A percentile compares a stretch with the other conserved stretches of the same genome.
These are phyloP conservation scores for Ganoderma lingzhi DNA, from an alignment of 1,284 basidiomycete genomes.

Conservation along the genomic window DNA sequence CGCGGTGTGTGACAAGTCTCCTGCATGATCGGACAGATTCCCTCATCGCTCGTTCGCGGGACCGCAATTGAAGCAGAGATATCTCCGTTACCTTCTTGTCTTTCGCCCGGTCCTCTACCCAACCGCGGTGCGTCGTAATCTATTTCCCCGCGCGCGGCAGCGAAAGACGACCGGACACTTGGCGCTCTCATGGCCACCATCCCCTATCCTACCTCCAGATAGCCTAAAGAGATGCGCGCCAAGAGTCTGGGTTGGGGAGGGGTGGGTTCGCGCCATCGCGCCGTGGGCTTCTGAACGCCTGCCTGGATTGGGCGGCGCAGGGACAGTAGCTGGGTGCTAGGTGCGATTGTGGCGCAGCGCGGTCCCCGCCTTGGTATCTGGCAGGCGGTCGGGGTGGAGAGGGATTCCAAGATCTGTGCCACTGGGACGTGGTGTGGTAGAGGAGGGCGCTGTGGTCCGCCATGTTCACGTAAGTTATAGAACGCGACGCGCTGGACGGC, in stretches of 20 bases:
- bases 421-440: slow-evolving; percentile 24
- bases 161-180: slow-evolving; percentile 16
- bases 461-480: slow-evolving; percentile 32
- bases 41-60: slow-evolving; percentile 31
- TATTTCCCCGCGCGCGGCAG: slow-evolving; percentile 23
- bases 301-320: slow-evolving; percentile 25
- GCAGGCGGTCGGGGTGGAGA: slow-evolving; percentile 14
- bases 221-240: slow-evolving; percentile 34
- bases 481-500: slow-evolving; percentile 24
- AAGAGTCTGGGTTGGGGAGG: slow-evolving; percentile 12
- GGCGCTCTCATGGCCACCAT: slow-evolving; percentile 24
- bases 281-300: slow-evolving; percentile 20
- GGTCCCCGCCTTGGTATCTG: slow-evolving; percentile 17
- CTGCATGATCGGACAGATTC: slow-evolving; percentile 36
- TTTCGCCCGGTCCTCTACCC: slow-evolving; percentile 1
- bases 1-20: slow-evolving; percentile 30
- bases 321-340: slow-evolving; percentile 11
- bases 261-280: slow-evolving; percentile 4
- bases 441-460: slow-evolving; percentile 21
- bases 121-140: slow-evolving; percentile 4
- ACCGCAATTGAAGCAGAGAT: slow-evolving; percentile 25
- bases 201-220: slow-evolving; percentile 26
- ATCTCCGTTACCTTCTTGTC: slow-evolving; percentile 25
- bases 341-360: slow-evolving; percentile 19
- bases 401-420: slow-evolving; percentile 29